phyloP scores from a whole-genome alignment of 805 yeast species.

The Metschnikowia corniflorae region DNA sequence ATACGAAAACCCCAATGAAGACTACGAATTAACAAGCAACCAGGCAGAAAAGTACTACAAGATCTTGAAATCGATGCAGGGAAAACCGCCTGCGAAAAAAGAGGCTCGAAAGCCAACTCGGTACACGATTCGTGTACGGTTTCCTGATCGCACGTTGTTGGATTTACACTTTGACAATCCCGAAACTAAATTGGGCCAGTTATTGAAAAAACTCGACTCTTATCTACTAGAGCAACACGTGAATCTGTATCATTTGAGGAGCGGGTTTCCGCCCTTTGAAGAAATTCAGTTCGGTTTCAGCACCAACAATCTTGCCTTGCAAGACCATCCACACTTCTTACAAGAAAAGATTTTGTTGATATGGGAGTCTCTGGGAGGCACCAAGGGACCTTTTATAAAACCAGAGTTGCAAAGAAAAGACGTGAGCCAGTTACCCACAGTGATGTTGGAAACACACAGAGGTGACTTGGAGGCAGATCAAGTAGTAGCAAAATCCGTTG shows the following conservation, averaged over 20 bases:
- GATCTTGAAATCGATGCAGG: constrained; percentile 27
- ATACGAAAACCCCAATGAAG: constrained; percentile 42
- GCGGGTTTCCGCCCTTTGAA: constrained; percentile 39
- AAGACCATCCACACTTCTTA: constrained; percentile 29
- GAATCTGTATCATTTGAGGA: constrained; percentile 30
- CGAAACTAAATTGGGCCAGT: constrained; percentile 31
- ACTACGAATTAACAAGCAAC: constrained; percentile 36
- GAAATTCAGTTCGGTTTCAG: constrained; percentile 26
- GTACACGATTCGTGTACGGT: constrained; percentile 33
- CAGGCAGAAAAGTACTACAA: constrained; percentile 39
- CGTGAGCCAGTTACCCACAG: constrained; percentile 33
- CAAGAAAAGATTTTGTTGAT: constrained; percentile 31
- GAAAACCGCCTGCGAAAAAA: constrained; percentile 14
- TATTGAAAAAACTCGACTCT: constrained; percentile 35
- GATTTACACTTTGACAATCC: constrained; percentile 32
- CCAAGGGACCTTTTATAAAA: constrained; percentile 28
- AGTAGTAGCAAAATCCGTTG: not conserved
- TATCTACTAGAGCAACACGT: constrained; percentile 26
- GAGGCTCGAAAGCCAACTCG: constrained; percentile 19
- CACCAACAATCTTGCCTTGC: constrained; percentile 24
- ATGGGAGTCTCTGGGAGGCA: constrained; percentile 28
- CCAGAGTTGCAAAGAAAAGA: constrained; percentile 20
- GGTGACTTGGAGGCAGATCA: constrained; percentile 30
- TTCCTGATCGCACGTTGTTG: constrained; percentile 37
- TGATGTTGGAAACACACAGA: constrained; percentile 31